phyloP scores from a whole-genome alignment of 805 yeast species.

The Grigorovia humatica region DNA sequence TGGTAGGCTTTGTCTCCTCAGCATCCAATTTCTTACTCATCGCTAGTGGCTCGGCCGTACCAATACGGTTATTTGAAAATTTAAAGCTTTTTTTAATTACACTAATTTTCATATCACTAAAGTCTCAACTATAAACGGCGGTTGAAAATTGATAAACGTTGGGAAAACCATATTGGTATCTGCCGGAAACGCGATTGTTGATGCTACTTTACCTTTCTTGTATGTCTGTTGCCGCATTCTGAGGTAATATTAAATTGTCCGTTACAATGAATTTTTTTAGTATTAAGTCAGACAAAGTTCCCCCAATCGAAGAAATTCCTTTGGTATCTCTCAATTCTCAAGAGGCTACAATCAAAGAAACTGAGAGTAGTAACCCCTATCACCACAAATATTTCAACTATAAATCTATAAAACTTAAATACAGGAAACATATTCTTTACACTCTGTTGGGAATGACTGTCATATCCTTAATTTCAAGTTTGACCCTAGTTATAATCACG shows the following conservation, averaged over 20 bases:
- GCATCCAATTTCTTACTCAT: neutral
- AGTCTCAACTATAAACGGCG: neutral
- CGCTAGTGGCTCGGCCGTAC: neutral
- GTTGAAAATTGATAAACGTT: neutral
- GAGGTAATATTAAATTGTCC: neutral
- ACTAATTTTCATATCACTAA: neutral
- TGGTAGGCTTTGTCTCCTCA: neutral
- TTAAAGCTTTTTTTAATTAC: neutral
- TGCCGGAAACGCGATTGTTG: neutral
- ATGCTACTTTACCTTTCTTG: neutral
- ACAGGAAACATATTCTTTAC: neutral
- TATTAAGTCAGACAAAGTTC: neutral
- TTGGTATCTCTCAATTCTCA: neutral
- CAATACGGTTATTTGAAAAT: neutral
- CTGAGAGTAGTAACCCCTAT: neutral
- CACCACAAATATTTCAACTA: neutral
- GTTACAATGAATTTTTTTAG: neutral
- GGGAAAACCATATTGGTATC: neutral
- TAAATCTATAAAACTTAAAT: neutral
- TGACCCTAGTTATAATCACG: neutral
- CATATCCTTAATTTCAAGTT: neutral
- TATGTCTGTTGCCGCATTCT: neutral
- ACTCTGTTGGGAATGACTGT: neutral
- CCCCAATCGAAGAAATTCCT: neutral
- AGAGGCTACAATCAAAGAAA: neutral